Evolutionary conservation across 495 filamentous ascomycete genomes (phyloP), one percentile per base, ranked within the genome.

Genomic region (Penicillium tannophilum): DNA sequence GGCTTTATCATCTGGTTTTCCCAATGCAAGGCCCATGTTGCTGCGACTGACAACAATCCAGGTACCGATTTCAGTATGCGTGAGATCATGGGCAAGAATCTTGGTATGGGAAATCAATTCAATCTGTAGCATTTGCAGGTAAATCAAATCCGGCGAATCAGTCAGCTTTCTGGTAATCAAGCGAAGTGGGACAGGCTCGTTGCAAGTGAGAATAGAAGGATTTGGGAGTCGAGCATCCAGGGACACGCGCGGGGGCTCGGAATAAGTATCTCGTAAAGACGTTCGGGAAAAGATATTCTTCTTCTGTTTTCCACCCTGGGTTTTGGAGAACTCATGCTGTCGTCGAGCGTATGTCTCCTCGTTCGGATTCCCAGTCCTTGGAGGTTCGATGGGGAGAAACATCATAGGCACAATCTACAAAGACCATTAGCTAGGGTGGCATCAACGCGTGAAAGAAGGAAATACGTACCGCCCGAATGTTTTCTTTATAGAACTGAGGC

Each of bases 361-460:
- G 48, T 82, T 83, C 2, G 85, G 79, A 50, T 80, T 78, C 3
- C 83, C 74, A 7, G 85, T 86, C 46, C 90, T 80, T 8, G 92
- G 93, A 2, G 91, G 91, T 66, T 98, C 94, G 66, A 98, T 92
- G 6, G 94, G 94, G 8, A 97, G 79, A 70, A 98, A 96, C 43
- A 89, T 92, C 68, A 98, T 79, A 52, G 78, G 73, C 0, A 79
- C 74, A 52, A 79, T 69, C 86, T 88, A 56, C 0, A 16, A 54
- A 20, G 10, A 39, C 49, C 16, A 43, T 69, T 28, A 68, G 49
- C 43, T 20, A 54, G 12, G 31, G 16, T n/a, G 30, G 10, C 20
- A 20, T 41, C 30, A 26, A 52, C 3, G 0, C 9, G 9, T 52
- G 26, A 10, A 20, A 1, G 31, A 26, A 60, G 19, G 51, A 50